Conservation (phyloP, 768 basidiomycete genomes). For the Boletus reticulatus region DNA sequence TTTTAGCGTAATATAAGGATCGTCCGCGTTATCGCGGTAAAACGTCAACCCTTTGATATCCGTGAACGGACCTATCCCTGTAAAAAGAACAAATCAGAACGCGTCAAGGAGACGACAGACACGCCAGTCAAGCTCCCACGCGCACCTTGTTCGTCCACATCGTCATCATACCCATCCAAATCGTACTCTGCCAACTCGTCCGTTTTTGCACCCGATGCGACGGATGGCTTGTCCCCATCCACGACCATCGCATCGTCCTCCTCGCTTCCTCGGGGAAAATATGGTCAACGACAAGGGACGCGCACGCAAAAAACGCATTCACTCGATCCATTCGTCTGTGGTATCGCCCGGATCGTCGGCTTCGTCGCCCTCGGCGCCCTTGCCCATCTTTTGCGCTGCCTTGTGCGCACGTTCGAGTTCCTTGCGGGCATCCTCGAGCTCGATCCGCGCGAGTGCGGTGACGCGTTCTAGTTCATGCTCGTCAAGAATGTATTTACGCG, state of each 20-base stretch:
- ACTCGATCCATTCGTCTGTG: slow-evolving; percentile 81
- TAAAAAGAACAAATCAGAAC: neutral
- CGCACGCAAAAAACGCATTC: slow-evolving; percentile 38
- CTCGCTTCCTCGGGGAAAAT: slow-evolving; percentile 34
- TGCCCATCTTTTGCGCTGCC: slow-evolving; percentile 69
- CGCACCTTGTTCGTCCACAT: slow-evolving; percentile 43
- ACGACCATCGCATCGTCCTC: slow-evolving; percentile 65
- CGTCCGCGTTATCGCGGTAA: slow-evolving; percentile 88
- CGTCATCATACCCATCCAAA: slow-evolving; percentile 89
- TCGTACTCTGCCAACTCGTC: slow-evolving; percentile 87
- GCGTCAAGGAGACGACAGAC: neutral
- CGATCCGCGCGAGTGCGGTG: slow-evolving; percentile 79
- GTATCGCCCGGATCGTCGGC: slow-evolving; percentile 54
- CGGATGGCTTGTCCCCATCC: slow-evolving; percentile 35
- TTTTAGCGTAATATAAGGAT: slow-evolving; percentile 96
- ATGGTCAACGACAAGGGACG: slow-evolving; percentile 9
- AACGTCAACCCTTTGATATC: slow-evolving; percentile 94
- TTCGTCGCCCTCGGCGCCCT: slow-evolving; percentile 62
- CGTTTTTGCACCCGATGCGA: slow-evolving; percentile 32
- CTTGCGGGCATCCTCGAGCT: slow-evolving; percentile 85
- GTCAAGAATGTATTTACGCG: slow-evolving; percentile 86
- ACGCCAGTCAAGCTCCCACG: neutral
- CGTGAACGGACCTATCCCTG: slow-evolving; percentile 81
- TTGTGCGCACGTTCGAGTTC: slow-evolving; percentile 83
- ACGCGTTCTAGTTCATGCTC: slow-evolving; percentile 89